Base-by-base conservation (phyloP, 371 early-diverging fungal species). In the Thermomucor indicae-seudaticae region DNA sequence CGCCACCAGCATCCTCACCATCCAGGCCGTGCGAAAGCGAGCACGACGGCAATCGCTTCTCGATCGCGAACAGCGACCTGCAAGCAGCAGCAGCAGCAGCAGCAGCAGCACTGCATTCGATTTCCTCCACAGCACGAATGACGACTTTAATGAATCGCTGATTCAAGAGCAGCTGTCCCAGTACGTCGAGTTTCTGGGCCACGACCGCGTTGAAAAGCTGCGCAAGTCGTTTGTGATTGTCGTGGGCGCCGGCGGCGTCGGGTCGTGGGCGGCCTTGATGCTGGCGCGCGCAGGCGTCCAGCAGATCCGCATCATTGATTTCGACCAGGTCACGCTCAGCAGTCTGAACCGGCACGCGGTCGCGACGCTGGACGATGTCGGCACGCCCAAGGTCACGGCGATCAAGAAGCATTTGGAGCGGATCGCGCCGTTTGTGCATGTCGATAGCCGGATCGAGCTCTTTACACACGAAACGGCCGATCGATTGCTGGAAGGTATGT, bases 191-290 rank as follows among this genome's bases (percentile, higher is more conserved):
- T 97, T 97, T 57, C 67, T 97, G 51, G 96, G 96, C 1, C 81
- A 88, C 49, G 84, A 89, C 10, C 89, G 91, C 4, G 60, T 85
- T 38, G 64, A 67, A 2, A 72, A 76, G 46, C 57, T 93, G 17
- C 79, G 84, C 16, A 64, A 79, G 7, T 75, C 90, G 4, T 92
- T 91, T 68, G 94, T 97, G 0, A 70, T 97, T 42, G 89, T 97
- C 19, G 95, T 97, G 4, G 98, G 98, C 19, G 84, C 89, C 8
- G 98, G 98, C 16, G 97, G 97, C 3, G 97, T 97, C 4, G 97
- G 92, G 11, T 88, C 90, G 2, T 90, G 91, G 84, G 86, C 93
- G 23, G 93, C 96, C 2, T 70, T 91, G 27, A 92, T 96, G 93
- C 70, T 97, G 30, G 49, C 89, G 44, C 81, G 96, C 32, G 88